Base-by-base conservation (phyloP, 2,329 filamentous ascomycete genomes). In the Rosellinia necatrix region DNA sequence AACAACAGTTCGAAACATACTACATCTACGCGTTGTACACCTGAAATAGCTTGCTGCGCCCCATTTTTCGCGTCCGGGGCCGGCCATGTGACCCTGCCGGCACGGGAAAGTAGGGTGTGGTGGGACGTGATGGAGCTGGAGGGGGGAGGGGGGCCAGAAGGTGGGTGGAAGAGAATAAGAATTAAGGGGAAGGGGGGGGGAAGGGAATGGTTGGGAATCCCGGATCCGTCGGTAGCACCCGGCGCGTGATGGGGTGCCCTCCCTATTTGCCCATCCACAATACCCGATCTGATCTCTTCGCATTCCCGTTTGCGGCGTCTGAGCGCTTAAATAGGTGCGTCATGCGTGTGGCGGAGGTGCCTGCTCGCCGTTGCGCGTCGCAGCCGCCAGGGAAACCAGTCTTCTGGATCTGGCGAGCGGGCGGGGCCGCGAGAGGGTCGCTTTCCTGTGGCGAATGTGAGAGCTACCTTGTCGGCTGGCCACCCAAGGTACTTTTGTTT, bases 161-260 rank as follows among this genome's bases (percentile, higher is more conserved):
- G 27, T 9, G 24, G 32, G 15, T 13, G 29, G 17, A 34, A 17
- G 37, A 43, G 27, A 46, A 40, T 17, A 30, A 24, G 21, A 19
- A 25, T 4, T 19, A 21, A 42, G 40, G 24, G 12, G 46, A 7
- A 19, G 29, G 38, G 40, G 40, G 32, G 25, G 17, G 13, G n/a
- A n/a, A n/a, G 15, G 32, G 32, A n/a, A 35, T 9, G 32, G 34
- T 37, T 37, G 9, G 41, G 22, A 42, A 46, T 51, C 52, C 56
- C 56, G 56, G 56, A 52, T 53, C 52, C 47, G 52, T 59, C 56
- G 56, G 56, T 59, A 59, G 50, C 52, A 59, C 52, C 53, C 56
- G 56, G 56, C 52, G 56, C 56, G 56, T 56, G 56, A 56, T 53
- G 53, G 47, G n/a, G 27, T 56, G 37, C 29, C 52, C 37, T 38